Evolutionary conservation across 2,329 filamentous ascomycete species (phyloP).

Genomic region (Talaromyces pinophilus): DNA sequence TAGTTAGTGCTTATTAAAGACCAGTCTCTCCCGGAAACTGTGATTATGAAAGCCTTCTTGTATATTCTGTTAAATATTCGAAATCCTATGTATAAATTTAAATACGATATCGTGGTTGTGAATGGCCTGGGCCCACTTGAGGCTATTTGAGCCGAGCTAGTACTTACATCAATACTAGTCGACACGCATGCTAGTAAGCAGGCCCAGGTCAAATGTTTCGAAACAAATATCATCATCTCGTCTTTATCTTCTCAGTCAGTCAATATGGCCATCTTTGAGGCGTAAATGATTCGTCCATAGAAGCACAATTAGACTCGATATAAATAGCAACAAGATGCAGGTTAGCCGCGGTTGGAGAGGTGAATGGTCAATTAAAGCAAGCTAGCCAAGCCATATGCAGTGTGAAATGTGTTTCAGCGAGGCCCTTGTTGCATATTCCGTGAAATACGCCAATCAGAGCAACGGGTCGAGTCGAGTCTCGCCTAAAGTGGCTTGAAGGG

Average conservation of each 20-base stretch:
- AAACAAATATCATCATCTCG: background rate
- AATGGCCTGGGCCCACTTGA: background rate
- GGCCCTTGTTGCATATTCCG: constrained; percentile 9
- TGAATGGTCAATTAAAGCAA: constrained; percentile 2
- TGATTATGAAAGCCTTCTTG: background rate
- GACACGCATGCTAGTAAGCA: too few relatives aligned
- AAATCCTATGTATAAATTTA: too few relatives aligned
- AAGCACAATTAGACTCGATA: background rate
- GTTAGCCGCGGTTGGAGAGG: constrained; percentile 1
- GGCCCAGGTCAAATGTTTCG: background rate
- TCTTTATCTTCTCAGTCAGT: background rate
- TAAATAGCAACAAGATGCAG: constrained; percentile 12
- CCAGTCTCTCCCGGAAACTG: background rate
- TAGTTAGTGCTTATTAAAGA: background rate
- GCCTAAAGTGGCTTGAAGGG: constrained; percentile 1
- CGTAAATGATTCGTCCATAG: background rate
- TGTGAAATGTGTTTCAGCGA: constrained; percentile 9
- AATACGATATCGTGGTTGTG: background rate
- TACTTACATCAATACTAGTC: too few relatives aligned
- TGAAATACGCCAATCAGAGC: background rate
- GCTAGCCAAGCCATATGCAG: constrained; percentile 14
- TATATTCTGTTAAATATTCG: background rate
- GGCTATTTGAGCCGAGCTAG: background rate
- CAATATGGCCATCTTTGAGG: background rate
- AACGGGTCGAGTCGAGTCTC: background rate